Conservation (phyloP, 768 basidiomycete species). For the Amanita exitialis region DNA sequence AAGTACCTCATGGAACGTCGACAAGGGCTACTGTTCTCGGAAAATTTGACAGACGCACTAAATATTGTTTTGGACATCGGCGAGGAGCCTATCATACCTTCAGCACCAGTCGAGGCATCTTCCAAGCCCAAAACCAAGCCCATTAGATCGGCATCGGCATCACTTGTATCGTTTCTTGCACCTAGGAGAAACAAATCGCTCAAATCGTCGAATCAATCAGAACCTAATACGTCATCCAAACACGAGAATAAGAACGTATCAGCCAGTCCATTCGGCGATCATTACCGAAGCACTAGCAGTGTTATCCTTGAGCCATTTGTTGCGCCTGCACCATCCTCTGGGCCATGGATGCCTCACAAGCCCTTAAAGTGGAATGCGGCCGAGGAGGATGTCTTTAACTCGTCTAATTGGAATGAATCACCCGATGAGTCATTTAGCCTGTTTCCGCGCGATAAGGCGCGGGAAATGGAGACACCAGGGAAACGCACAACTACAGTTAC, state of each 20-base stretch:
- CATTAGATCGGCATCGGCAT: conserved; percentile 41
- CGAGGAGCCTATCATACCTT: conserved; percentile 27
- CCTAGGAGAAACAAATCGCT: conserved; percentile 56
- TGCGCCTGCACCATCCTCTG: conserved; percentile 46
- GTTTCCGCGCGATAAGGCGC: conserved; percentile 14
- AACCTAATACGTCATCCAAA: conserved; percentile 37
- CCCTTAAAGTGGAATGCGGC: conserved; percentile 40
- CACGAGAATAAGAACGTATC: conserved; percentile 30
- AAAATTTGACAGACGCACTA: conserved; percentile 86
- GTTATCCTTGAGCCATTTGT: conserved; percentile 65
- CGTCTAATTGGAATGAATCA: conserved; percentile 36
- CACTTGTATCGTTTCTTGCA: conserved; percentile 70
- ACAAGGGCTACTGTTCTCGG: conserved; percentile 82
- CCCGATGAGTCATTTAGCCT: conserved; percentile 1
- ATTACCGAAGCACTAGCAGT: conserved; percentile 71
- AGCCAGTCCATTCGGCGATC: conserved; percentile 74
- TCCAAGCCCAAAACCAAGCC: conserved; percentile 37
- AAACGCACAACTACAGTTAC: conserved; percentile 40
- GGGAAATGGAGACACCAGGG: conserved; percentile 19
- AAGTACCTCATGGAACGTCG: conserved; percentile 76
- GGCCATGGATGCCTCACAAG: conserved; percentile 55
- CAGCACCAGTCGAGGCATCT: conserved; percentile 18
- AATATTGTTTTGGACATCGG: conserved; percentile 59
- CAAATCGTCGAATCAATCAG: conserved; percentile 22
- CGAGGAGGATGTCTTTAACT: conserved; percentile 65